A percentile compares a stretch with the other conserved stretches of the same genome.
Conservation (phyloP, 768 basidiomycete genomes). For the Hygrocybe coccinea region DNA sequence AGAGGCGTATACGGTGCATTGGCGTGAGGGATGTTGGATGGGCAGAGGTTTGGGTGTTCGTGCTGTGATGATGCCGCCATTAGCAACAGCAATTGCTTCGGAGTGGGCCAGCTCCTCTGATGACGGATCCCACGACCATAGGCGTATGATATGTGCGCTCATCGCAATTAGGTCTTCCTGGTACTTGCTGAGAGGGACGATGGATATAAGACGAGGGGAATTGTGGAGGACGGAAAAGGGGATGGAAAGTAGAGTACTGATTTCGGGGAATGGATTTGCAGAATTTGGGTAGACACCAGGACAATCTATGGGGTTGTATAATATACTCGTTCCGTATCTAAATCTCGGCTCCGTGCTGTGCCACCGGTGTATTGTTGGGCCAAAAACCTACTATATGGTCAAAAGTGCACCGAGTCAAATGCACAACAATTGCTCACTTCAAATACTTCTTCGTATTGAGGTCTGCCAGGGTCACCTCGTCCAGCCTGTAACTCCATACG, state of each 20-base stretch:
- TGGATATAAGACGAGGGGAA: constrained; percentile 6
- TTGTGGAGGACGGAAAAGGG: constrained; percentile 14
- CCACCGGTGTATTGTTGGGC: neutral
- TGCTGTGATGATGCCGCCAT: neutral
- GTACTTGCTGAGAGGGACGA: constrained; percentile 6
- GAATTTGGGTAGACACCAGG: constrained; percentile 8
- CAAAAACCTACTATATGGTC: neutral
- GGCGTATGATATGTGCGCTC: constrained; percentile 2
- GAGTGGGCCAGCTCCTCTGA: neutral
- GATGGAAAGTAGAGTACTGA: constrained; percentile 11
- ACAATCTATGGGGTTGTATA: constrained; percentile 3
- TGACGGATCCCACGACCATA: constrained; percentile 13
- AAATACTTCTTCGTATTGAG: constrained; percentile 6
- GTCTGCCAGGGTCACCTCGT: constrained; percentile 10
- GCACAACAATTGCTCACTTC: constrained; percentile 6
- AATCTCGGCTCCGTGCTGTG: neutral
- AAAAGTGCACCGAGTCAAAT: neutral
- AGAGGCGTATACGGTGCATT: neutral
- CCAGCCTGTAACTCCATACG: constrained; percentile 5
- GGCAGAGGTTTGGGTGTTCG: constrained; percentile 3
- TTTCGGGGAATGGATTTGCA: constrained; percentile 8
- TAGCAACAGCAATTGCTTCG: neutral
- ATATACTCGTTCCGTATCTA: neutral
- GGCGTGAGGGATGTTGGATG: constrained; percentile 4
- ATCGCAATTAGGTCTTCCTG: constrained; percentile 4